Base-by-base conservation (phyloP, 306 rosid species). In the Elaeagnus macrophylla region DNA sequence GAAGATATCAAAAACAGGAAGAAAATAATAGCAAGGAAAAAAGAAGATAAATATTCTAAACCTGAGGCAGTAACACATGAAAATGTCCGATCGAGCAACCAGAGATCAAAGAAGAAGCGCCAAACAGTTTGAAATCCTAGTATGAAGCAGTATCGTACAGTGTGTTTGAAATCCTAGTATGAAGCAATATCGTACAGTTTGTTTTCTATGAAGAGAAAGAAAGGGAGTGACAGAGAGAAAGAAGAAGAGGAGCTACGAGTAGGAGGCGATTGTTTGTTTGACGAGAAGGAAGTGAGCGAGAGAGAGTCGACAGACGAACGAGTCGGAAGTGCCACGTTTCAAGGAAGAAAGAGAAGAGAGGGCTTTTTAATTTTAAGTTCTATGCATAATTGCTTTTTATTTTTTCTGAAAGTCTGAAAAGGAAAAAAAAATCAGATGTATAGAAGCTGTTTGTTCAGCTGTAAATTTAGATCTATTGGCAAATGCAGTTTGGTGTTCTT, bases 241-340 rank as follows among this genome's bases (percentile, higher is more conserved):
- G n/a, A 20, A 38, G 7, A 13, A 47, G 54, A 51, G 32, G 57
- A 7, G 7, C 13, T 35, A 6, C 11, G 12, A 9, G 13, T n/a
- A 15, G 46, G 12, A 18, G 37, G 53, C 2, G 55, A 35, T 16
- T n/a, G 46, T 47, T 51, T 20, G 16, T 25, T 37, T 15, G 37
- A n/a, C 6, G 58, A 2, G 54, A 38, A 49, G 4, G 32, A 25
- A 25, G 32, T 2, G 32, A 25, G 4, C 32, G 32, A 25, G 63
- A 56, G 52, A 57, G 42, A 48, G 52, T 49, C 63, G 69, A 57
- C 40, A 57, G 52, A 64, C 68, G 68, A 54, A 20, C 3, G 19
- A 65, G 54, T 2, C 19, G 56, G 64, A 57, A 50, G 52, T 51
- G 58, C 61, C 72, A 16, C 17, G 32, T 47, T 47, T 53, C 10